Base-by-base conservation (phyloP, 441 rosid species). In the Euphorbia schlechtendalii region DNA sequence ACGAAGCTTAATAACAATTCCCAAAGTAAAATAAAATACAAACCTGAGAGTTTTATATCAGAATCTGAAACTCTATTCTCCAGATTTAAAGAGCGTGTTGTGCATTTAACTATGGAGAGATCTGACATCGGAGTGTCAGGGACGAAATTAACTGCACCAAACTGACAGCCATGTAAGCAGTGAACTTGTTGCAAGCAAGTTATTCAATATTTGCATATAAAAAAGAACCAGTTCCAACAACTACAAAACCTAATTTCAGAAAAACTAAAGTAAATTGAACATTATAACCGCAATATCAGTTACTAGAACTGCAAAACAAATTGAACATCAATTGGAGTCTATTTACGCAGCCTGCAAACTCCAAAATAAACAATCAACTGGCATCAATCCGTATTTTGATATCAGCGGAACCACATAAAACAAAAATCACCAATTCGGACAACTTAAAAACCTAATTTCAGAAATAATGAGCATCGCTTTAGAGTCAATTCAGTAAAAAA, bases 41-140 rank as follows among this genome's bases (percentile, higher is more conserved):
- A 40, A 66, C 69, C 69, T 43, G 62, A 43, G 55, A 57, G 56
- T 8, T 45, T 58, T 20, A 34, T 5, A 25, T 46, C 46, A 46
- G 68, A 55, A 65, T 56, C 48, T 13, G 81, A 75, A 82, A 59
- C 86, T 73, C 73, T 60, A 63, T 68, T 55, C 58, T 27, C 66
- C 61, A 63, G 36, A 58, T 43, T 60, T 4, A 81, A 69, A 25
- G 71, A 28, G 36, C 21, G 49, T 18, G 55, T 61, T 10, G 84
- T 56, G 77, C 81, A 86, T 52, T 81, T 83, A 58, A 77, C 77
- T 38, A 80, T 64, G 20, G 81, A 66, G 54, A 83, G 53, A 67
- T 82, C 95, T 1, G 91, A 83, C 63, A 80, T 68, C 20, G 96
- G 97, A 18, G 97, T 86, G 43, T 92, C 98, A 25, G 90, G 76